Evolutionary conservation across 306 rosid genomes (phyloP).

Genomic region (Glycyrrhiza uralensis): DNA sequence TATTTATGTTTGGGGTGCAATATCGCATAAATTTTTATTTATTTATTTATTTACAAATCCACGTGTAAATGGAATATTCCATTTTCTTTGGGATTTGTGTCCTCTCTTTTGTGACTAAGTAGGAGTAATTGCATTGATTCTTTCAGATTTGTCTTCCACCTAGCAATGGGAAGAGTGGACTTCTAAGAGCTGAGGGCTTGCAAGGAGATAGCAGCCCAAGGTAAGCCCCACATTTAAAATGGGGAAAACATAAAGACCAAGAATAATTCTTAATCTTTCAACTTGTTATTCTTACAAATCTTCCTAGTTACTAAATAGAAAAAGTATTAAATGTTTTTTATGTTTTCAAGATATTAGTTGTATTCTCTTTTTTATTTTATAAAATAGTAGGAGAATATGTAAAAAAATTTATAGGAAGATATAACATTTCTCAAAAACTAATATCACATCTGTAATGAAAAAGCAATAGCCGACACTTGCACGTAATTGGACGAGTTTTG

Average conservation of each 20-base stretch:
- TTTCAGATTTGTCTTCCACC: constrained; percentile 60
- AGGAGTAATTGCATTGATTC: not conserved
- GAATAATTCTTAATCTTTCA: too few species aligned
- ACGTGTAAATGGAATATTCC: not conserved
- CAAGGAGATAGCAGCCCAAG: constrained; percentile 39
- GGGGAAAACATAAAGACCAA: too few species aligned
- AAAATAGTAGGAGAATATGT: too few species aligned
- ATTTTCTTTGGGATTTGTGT: not conserved
- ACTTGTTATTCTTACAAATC: too few species aligned
- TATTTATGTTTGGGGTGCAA: not conserved
- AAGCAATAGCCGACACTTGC: not conserved
- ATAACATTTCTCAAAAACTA: too few species aligned
- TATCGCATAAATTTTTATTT: not conserved
- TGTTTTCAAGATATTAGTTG: too few species aligned
- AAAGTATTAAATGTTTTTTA: too few species aligned
- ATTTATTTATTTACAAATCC: not conserved
- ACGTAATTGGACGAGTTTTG: not conserved
- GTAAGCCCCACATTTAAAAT: constrained; percentile 13
- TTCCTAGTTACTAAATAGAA: too few species aligned
- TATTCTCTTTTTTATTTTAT: too few species aligned
- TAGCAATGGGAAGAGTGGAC: constrained; percentile 46
- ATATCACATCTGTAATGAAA: not conserved
- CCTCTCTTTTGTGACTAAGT: not conserved
- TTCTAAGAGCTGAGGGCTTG: constrained; percentile 50
- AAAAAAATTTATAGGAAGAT: too few species aligned